Evolutionary conservation across 371 early-diverging fungal species (phyloP), one percentile per base, ranked within the genome.

Genomic region (Syncephalastrum racemosum): DNA sequence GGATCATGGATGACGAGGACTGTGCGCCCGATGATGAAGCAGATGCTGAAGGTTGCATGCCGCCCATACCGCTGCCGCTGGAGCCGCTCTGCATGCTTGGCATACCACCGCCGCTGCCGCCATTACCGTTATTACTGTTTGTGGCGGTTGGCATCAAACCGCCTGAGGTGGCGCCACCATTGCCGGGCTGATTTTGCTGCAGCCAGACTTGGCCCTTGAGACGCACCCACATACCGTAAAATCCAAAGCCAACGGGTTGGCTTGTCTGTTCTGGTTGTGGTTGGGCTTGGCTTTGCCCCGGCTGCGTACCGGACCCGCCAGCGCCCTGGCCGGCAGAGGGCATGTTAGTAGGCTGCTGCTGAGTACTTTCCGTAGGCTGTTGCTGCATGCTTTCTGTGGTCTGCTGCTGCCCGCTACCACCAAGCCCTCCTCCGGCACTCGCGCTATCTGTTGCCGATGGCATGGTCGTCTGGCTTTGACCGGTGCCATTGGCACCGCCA

Each of bases 131-230:
- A 8, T 27, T 22, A 7, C 47, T 44, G 19, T 15, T 16, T 54
- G 31, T 44, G 50, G 5, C 42, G 12, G 19, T 49, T 49, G 18
- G 57, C 57, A 56, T 46, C 20, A 46, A 5, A n/a, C 31, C 45
- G 18, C 27, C 18, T 12, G 1, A 16, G 10, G 44, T 27, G 3
- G 24, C 47, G 13, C 36, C 36, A 2, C 36, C 36, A 10, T 10
- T 31, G 10, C 36, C 36, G 36, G 36, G 10, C 36, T 31, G 36
- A 12, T 10, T 8, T 31, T 31, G 36, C 10, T 31, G 36, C 36
- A 31, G 36, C 36, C 36, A 31, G 1, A 31, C 36, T 31, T 31
- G 36, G 12, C 36, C 36, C 36, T 31, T 31, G 36, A 31, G 36
- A 31, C 36, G 36, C 36, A 31, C 36, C 36, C 36, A 31, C 36